phyloP scores from a whole-genome alignment of 805 yeast genomes.

The Nematodospora valgi region DNA sequence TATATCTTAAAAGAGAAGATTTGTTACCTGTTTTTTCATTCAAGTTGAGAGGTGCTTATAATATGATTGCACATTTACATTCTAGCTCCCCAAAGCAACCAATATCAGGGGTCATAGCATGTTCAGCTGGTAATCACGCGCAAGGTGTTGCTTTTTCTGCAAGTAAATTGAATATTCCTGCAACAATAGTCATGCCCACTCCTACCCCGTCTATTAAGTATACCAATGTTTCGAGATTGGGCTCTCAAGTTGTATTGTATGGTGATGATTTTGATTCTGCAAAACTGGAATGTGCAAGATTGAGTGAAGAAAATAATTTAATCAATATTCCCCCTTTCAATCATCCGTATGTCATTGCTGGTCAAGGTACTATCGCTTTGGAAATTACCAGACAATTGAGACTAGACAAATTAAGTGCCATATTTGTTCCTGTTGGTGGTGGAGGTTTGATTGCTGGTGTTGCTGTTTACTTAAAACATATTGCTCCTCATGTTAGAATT shows the following conservation, averaged over 20 bases:
- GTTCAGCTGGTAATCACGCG: slow-evolving; percentile 99
- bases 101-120: slow-evolving; percentile 88
- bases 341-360: slow-evolving; percentile 97
- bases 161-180: slow-evolving; percentile 76
- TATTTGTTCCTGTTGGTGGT: slow-evolving; percentile 94
- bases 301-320: slow-evolving; percentile 65
- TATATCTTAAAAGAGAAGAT: slow-evolving; percentile 87
- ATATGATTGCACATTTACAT: slow-evolving; percentile 87
- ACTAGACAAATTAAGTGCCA: slow-evolving; percentile 72
- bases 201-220: slow-evolving; percentile 95
- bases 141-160: slow-evolving; percentile 98
- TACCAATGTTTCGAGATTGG: slow-evolving; percentile 86
- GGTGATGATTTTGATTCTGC: slow-evolving; percentile 98
- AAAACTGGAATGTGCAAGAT: slow-evolving; percentile 78
- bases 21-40: slow-evolving; percentile 92
- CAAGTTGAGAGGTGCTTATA: slow-evolving; percentile 96
- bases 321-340: slow-evolving; percentile 97
- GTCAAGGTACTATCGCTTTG: slow-evolving; percentile 97
- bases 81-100: slow-evolving; percentile 42
- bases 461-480: slow-evolving; percentile 83
- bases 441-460: slow-evolving; percentile 95
- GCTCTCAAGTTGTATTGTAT: slow-evolving; percentile 86
- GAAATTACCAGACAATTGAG: slow-evolving; percentile 87
- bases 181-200: slow-evolving; percentile 97
- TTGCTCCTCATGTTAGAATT: slow-evolving; percentile 96